Evolutionary conservation across 495 filamentous ascomycete species (phyloP).

Genomic region (Xylaria longipes): DNA sequence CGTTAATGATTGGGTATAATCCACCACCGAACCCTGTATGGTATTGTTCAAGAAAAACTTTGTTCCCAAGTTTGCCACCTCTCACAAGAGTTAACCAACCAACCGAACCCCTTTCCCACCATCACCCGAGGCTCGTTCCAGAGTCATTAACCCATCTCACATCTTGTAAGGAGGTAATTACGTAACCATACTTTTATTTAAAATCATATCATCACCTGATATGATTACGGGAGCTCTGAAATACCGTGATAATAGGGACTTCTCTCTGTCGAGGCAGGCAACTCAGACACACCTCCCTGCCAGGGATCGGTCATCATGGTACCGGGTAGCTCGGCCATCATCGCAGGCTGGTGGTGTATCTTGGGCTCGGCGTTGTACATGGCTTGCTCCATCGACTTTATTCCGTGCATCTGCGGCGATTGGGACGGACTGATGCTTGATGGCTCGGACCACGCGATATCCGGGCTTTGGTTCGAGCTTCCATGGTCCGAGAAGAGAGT

Average conservation of each 20-base stretch:
- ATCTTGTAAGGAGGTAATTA: not conserved
- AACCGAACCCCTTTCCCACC: not conserved
- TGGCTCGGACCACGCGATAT: slow-evolving; percentile 16
- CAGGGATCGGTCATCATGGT: slow-evolving; percentile 23
- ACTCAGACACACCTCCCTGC: slow-evolving; percentile 22
- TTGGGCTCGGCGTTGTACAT: slow-evolving; percentile 19
- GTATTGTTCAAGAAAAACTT: not conserved
- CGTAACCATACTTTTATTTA: not conserved
- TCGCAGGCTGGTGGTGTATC: not conserved
- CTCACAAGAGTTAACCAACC: not conserved
- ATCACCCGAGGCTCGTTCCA: not conserved
- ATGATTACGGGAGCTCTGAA: slow-evolving; percentile 17
- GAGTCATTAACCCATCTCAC: not conserved
- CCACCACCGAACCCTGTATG: not conserved
- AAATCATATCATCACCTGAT: not conserved
- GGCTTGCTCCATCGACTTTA: slow-evolving; percentile 13
- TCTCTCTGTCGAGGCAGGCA: slow-evolving; percentile 10
- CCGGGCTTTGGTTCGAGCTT: slow-evolving; percentile 5
- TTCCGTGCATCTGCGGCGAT: slow-evolving; percentile 10
- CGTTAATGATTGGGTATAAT: slow-evolving; percentile 9
- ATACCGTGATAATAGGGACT: not conserved
- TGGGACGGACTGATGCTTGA: slow-evolving; percentile 2
- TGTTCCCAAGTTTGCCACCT: not conserved
- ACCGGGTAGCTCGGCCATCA: slow-evolving; percentile 20
- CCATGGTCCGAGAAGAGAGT: not conserved